Conservation (phyloP, 2,329 filamentous ascomycete species). For the Aspergillus sp. region DNA sequence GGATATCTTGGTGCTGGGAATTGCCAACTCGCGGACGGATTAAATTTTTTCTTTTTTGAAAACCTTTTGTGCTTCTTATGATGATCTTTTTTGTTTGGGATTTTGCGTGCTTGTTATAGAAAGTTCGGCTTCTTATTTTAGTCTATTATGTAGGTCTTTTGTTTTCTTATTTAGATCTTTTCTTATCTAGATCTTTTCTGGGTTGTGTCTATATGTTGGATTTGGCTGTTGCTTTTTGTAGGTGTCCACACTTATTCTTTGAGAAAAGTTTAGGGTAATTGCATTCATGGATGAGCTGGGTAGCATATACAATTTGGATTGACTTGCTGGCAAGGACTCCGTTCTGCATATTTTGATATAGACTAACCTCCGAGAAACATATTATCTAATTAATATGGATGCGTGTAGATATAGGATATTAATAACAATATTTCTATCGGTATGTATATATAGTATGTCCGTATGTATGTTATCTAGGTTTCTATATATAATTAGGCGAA, state of each 20-base stretch:
- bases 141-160: background rate
- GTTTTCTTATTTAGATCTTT: background rate
- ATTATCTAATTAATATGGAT: background rate
- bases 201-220: background rate
- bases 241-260: background rate
- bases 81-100: slow-evolving; percentile 1
- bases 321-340: background rate
- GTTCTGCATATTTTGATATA: background rate
- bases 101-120: background rate
- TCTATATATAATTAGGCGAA: no score
- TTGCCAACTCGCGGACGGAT: slow-evolving; percentile 71
- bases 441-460: background rate
- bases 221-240: background rate
- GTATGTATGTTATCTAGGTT: background rate
- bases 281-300: background rate
- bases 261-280: background rate
- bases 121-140: background rate
- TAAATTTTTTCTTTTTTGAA: slow-evolving; percentile 17
- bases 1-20: slow-evolving; percentile 81
- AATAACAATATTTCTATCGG: background rate
- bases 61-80: slow-evolving; percentile 7
- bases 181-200: background rate
- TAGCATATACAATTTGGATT: background rate
- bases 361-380: background rate
- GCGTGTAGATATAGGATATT: background rate